phyloP scores from a whole-genome alignment of 2,329 filamentous ascomycete genomes.

The Xylariales sp. region DNA sequence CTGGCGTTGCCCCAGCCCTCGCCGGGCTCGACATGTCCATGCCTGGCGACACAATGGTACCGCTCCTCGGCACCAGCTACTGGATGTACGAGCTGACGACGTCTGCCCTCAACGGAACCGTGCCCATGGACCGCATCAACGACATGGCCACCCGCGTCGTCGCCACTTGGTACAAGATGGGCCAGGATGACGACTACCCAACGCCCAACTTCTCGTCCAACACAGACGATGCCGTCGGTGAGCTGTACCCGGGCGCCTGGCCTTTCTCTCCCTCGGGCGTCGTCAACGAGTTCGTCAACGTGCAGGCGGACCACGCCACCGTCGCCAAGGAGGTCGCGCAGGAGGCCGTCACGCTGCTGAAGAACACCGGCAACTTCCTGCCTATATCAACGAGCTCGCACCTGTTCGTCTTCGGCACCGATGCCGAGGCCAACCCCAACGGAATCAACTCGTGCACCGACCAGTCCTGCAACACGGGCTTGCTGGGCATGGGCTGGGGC shows the following conservation, averaged over 20 bases:
- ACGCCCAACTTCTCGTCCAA: constrained; percentile 56
- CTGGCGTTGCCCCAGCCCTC: constrained; percentile 68
- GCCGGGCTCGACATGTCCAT: constrained; percentile 66
- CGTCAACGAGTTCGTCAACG: constrained; percentile 67
- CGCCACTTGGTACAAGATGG: constrained; percentile 55
- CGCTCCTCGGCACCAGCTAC: constrained; percentile 41
- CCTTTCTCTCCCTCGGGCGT: constrained; percentile 54
- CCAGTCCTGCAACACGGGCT: constrained; percentile 64
- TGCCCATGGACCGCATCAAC: constrained; percentile 53
- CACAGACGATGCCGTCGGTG: constrained; percentile 50
- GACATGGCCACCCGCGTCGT: constrained; percentile 52
- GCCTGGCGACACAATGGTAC: constrained; percentile 50
- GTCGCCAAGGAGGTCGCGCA: constrained; percentile 50
- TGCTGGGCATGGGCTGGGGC: constrained; percentile 70
- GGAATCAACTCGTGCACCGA: constrained; percentile 66
- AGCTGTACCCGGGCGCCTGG: constrained; percentile 53
- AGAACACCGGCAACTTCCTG: constrained; percentile 61
- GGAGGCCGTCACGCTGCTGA: constrained; percentile 53
- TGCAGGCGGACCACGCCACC: constrained; percentile 46
- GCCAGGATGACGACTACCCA: constrained; percentile 55
- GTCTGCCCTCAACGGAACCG: constrained; percentile 51
- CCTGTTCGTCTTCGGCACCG: constrained; percentile 50
- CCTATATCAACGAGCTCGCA: constrained; percentile 33
- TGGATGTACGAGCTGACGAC: constrained; percentile 53
- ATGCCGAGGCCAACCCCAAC: constrained; percentile 41